Conservation (phyloP, 179 eudicot genomes). For the Heliamphora pulchella region DNA sequence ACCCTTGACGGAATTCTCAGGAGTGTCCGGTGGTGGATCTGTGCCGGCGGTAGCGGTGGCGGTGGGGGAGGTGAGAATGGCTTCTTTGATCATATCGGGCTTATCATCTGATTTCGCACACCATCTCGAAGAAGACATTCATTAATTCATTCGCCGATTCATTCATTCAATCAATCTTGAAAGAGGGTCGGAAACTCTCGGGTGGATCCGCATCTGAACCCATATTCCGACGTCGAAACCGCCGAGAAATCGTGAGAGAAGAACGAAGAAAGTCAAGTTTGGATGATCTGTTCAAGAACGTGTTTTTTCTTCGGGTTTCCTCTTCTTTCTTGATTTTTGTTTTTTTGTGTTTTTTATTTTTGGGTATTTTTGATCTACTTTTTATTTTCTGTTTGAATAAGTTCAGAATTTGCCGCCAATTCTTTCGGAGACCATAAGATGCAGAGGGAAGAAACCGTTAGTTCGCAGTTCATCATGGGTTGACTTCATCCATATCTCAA, state of each 20-base stretch:
- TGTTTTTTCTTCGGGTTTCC: not conserved
- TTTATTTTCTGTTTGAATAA: conserved; percentile 9
- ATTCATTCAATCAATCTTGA: conserved; percentile 1
- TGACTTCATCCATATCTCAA: too few relatives aligned
- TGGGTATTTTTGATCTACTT: not conserved
- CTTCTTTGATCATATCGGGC: conserved; percentile 12
- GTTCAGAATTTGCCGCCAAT: conserved; percentile 23
- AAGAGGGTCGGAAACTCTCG: not conserved
- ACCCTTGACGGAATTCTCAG: conserved; percentile 25
- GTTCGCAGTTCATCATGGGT: not conserved
- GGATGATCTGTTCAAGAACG: conserved; percentile 4
- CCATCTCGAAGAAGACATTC: conserved; percentile 9
- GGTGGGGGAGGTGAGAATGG: conserved; percentile 5
- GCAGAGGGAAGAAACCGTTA: conserved; percentile 7
- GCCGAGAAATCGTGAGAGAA: not conserved
- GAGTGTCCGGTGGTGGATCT: conserved; percentile 9
- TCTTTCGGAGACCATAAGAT: conserved; percentile 19
- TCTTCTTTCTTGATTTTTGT: not conserved
- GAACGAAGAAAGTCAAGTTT: not conserved
- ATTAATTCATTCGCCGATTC: not conserved
- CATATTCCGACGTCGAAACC: not conserved
- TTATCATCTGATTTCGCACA: not conserved
- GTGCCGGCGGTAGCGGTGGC: not conserved
- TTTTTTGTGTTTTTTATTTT: not conserved
- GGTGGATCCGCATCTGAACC: not conserved